Base-by-base conservation (phyloP, 2,329 filamentous ascomycete genomes). In the Dendryphion nanum region DNA sequence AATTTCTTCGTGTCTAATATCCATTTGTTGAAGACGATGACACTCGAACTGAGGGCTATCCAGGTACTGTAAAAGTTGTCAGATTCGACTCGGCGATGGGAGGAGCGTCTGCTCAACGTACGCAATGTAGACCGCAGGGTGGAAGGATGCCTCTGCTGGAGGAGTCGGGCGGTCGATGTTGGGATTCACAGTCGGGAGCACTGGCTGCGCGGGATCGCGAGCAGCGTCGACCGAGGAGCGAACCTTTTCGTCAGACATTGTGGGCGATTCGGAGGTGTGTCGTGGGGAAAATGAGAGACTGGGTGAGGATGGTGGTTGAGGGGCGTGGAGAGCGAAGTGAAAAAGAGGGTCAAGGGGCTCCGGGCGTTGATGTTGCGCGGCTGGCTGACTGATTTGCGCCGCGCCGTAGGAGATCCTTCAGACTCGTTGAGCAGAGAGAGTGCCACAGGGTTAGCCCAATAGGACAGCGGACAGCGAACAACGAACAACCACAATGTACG, bases 11-110 rank as follows among this genome's bases (percentile, higher is more conserved):
- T 90, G 59, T 91, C 83, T 47, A 97, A 79, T 59, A 98, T 89
- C 82, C 88, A 95, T 81, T 98, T 98, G 83, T 98, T 97, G 84
- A 96, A 97, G 46, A 98, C 77, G 66, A 98, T 98, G 63, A 97
- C 89, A 57, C 85, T 88, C 30, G 89, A 95, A 61, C 88, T 95
- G 67, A 96, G 77, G 42, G 83, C 75, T 63, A 98, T 97, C 93
- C 93, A 98, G 54, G 83, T 76, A 57, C 90, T 95, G 67, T 35
- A 23, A 35, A 12, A 38, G 16, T 34, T 26, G 46, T 63, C 42
- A 62, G 59, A 30, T 19, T n/a, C 8, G 16, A 30, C 23, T 26
- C 23, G n/a, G 23, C 35, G 15, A 28, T 18, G 26, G 16, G 34
- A 28, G 14, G 31, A 29, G 16, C 32, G 73, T 77, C 64, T 68